phyloP scores from a whole-genome alignment of 2,329 filamentous ascomycete genomes.

The Fusarium tricinctum region DNA sequence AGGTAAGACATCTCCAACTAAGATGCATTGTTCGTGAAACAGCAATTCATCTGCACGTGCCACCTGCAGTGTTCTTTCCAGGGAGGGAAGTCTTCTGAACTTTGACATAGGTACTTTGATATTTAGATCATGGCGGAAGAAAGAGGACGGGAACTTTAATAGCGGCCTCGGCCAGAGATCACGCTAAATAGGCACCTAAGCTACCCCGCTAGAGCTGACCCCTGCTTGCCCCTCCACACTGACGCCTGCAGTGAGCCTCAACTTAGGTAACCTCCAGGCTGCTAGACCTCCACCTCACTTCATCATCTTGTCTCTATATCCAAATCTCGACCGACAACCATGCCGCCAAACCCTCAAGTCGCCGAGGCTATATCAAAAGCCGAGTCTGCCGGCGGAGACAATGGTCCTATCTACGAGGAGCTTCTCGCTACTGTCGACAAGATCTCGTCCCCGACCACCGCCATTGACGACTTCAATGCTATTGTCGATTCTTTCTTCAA shows the following conservation, averaged over 20 bases:
- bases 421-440: constrained; percentile 61
- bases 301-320: constrained; percentile 11
- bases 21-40: not conserved
- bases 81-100: not conserved
- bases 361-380: constrained; percentile 60
- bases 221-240: constrained; percentile 45
- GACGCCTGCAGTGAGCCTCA: constrained; percentile 34
- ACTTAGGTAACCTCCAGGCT: constrained; percentile 34
- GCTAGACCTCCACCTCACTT: constrained; percentile 34
- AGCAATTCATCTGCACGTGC: no score
- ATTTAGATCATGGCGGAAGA: not conserved
- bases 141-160: not conserved
- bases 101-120: not conserved
- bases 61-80: not conserved
- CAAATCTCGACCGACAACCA: constrained; percentile 39
- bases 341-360: constrained; percentile 59
- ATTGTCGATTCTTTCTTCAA: constrained; percentile 77
- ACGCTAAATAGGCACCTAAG: constrained; percentile 22
- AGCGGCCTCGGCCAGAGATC: constrained; percentile 17
- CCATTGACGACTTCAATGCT: constrained; percentile 72
- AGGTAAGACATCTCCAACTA: not conserved
- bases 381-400: constrained; percentile 57
- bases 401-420: constrained; percentile 61
- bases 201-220: constrained; percentile 48
- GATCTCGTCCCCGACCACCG: constrained; percentile 57